Conservation (phyloP, 768 basidiomycete species). For the Russula dissimulans region DNA sequence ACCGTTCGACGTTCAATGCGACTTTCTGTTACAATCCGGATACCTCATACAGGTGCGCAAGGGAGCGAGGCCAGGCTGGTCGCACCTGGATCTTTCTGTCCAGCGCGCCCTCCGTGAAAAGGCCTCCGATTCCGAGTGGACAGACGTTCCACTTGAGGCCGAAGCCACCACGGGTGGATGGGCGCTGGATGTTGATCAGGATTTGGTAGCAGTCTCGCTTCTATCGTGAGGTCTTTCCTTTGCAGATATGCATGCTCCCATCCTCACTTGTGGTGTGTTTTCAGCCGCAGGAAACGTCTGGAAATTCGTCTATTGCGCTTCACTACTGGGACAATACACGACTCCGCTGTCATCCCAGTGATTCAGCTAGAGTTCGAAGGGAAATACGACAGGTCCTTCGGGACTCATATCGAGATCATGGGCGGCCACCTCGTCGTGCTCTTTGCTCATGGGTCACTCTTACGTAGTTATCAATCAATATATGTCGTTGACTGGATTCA, state of each 20-base stretch:
- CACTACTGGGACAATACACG: not conserved
- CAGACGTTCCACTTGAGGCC: conserved; percentile 12
- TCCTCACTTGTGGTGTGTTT: not conserved
- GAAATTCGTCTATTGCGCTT: conserved; percentile 1
- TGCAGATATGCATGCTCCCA: not conserved
- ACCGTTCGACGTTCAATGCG: not conserved
- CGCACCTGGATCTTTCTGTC: not conserved
- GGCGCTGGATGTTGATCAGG: conserved; percentile 5
- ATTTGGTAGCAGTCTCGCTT: not conserved
- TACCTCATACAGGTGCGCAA: conserved; percentile 1
- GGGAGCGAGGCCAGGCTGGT: not conserved
- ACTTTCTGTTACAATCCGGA: conserved; percentile 1
- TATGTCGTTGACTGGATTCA: conserved; percentile 1
- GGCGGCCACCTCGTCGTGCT: conserved; percentile 5
- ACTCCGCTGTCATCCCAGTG: not conserved
- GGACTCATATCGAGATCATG: not conserved
- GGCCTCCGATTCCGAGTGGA: not conserved
- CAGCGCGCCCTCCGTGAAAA: not conserved
- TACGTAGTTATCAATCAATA: not conserved
- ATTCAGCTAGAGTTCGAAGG: conserved; percentile 2
- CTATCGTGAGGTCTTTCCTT: not conserved
- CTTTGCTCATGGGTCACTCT: conserved; percentile 1
- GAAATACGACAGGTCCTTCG: not conserved
- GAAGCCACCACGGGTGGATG: conserved; percentile 17
- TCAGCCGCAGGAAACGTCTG: not conserved